Conservation (phyloP, 108 stramenopile species). For the Mediolabrus comicus region DNA sequence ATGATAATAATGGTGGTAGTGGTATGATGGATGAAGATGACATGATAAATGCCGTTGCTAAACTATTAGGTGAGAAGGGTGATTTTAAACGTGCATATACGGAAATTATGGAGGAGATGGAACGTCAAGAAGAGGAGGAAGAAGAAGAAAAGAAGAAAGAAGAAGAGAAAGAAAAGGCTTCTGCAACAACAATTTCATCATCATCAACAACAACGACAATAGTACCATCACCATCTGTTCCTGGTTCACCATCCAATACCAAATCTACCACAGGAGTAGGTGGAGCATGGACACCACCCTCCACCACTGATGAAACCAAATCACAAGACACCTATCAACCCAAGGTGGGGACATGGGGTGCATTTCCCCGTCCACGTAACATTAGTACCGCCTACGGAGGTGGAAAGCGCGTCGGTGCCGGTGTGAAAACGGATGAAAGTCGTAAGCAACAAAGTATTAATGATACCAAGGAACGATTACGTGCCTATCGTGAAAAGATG, state of each 20-base stretch:
- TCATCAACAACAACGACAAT: neutral
- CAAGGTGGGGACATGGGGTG: slow-evolving; percentile 86
- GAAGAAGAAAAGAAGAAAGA: neutral
- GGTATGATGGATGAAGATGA: slow-evolving; percentile 69
- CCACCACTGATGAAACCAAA: slow-evolving; percentile 5
- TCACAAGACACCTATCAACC: slow-evolving; percentile 59
- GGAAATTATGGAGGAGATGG: slow-evolving; percentile 15
- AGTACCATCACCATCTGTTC: slow-evolving; percentile 8
- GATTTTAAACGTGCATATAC: slow-evolving; percentile 15
- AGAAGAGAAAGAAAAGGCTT: neutral
- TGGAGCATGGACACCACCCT: slow-evolving; percentile 53
- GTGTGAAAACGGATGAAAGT: slow-evolving; percentile 45
- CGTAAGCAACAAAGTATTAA: slow-evolving; percentile 33
- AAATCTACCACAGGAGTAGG: slow-evolving; percentile 75
- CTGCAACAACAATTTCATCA: neutral
- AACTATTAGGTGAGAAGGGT: slow-evolving; percentile 45
- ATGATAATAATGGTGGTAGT: slow-evolving; percentile 33
- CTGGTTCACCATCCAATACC: neutral
- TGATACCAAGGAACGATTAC: slow-evolving; percentile 47
- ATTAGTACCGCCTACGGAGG: slow-evolving; percentile 92
- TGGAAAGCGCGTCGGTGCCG: slow-evolving; percentile 81
- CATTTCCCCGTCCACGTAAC: slow-evolving; percentile 90
- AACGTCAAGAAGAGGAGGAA: neutral
- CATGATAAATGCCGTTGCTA: slow-evolving; percentile 61
- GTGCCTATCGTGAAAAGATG: slow-evolving; percentile 66